Conservation (phyloP, 2,329 filamentous ascomycete genomes). For the Colletotrichum musicola region DNA sequence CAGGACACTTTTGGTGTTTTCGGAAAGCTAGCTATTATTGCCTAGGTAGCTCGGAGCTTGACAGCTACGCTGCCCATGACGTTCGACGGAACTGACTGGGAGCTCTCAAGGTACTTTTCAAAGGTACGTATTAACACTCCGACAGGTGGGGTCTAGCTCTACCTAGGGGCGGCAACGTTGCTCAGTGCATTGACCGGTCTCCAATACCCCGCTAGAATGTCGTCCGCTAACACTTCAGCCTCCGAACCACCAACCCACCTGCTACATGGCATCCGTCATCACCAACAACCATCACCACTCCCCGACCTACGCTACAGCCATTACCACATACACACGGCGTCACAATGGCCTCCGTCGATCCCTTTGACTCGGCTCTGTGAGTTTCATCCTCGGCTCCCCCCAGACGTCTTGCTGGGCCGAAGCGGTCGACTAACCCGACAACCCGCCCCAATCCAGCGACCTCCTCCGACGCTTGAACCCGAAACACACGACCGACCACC, state of each 20-base stretch:
- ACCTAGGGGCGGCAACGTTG: constrained; percentile 17
- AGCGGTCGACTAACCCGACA: constrained; percentile 29
- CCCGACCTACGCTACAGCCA: neutral
- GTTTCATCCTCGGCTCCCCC: constrained; percentile 44
- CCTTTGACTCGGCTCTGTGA: constrained; percentile 83
- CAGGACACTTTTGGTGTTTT: too few relatives aligned
- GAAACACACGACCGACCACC: constrained; percentile 88
- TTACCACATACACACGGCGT: neutral
- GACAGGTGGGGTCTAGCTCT: constrained; percentile 26
- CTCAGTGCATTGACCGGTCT: neutral
- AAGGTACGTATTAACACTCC: neutral
- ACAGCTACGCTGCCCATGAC: neutral
- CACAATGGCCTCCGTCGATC: constrained; percentile 68
- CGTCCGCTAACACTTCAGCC: constrained; percentile 24
- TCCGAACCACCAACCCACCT: constrained; percentile 13
- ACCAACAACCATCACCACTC: neutral
- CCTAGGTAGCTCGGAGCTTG: neutral
- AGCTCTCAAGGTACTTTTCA: too few relatives aligned
- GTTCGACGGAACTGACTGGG: too few relatives aligned
- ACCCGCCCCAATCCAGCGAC: constrained; percentile 72
- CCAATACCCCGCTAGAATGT: constrained; percentile 13
- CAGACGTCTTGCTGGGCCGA: constrained; percentile 15
- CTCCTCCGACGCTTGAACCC: constrained; percentile 98
- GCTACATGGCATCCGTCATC: constrained; percentile 12
- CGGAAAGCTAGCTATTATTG: constrained; percentile 10